These are phyloP conservation scores for Citrus inodora DNA, from an alignment of 345 rosid genomes.

Conservation along the genomic window DNA sequence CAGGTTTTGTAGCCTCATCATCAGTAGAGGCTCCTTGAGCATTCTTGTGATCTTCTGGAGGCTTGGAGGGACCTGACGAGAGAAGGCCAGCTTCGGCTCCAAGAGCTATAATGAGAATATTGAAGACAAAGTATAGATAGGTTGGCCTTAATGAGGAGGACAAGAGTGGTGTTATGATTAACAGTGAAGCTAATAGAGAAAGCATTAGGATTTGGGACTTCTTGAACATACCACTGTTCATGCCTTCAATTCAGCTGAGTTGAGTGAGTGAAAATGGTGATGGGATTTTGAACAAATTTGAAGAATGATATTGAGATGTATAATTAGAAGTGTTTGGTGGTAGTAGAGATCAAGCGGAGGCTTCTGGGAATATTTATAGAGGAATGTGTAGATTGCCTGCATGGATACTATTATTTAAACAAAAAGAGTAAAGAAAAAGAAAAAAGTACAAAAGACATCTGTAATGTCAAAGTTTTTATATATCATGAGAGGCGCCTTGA, in stretches of 20 bases:
- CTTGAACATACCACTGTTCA: slow-evolving; percentile 36
- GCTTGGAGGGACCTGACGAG: slow-evolving; percentile 35
- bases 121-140: slow-evolving; percentile 53
- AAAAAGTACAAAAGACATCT: not conserved
- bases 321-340: slow-evolving; percentile 8
- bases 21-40: slow-evolving; percentile 1
- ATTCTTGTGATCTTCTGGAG: slow-evolving; percentile 24
- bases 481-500: not conserved
- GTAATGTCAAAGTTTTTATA: not conserved
- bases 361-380: slow-evolving; percentile 19
- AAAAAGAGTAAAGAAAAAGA: not conserved
- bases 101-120: slow-evolving; percentile 55
- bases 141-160: slow-evolving; percentile 48
- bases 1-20: not conserved
- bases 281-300: not conserved
- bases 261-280: not conserved
- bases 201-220: slow-evolving; percentile 44
- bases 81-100: slow-evolving; percentile 70
- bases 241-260: not conserved
- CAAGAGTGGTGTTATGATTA: slow-evolving; percentile 42
- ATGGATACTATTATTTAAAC: not conserved
- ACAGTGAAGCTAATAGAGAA: slow-evolving; percentile 40
- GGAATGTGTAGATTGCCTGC: not conserved
- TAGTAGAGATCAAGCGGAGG: slow-evolving; percentile 16
- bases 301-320: not conserved